phyloP scores from a whole-genome alignment of 495 filamentous ascomycete genomes.

The Beverwykella pulmonaria region DNA sequence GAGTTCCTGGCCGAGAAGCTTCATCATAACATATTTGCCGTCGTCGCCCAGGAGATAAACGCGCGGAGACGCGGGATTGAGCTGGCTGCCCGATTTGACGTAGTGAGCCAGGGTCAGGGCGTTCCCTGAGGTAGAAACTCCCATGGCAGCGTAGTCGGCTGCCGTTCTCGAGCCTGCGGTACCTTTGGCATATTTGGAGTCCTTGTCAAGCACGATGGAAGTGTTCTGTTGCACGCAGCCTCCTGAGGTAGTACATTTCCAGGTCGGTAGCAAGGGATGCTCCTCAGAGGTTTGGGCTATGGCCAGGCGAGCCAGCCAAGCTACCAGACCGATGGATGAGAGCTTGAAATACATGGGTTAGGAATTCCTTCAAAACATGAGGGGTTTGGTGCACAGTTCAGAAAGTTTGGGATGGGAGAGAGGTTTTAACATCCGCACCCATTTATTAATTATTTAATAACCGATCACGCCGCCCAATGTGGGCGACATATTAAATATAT shows the following conservation, averaged over 20 bases:
- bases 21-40: constrained; percentile 59
- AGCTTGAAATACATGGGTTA: constrained; percentile 20
- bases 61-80: constrained; percentile 41
- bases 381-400: constrained; percentile 8
- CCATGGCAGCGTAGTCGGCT: constrained; percentile 38
- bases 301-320: constrained; percentile 25
- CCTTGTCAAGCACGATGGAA: constrained; percentile 41
- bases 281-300: constrained; percentile 37
- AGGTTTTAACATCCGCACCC: constrained; percentile 12
- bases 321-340: constrained; percentile 16
- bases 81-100: constrained; percentile 23
- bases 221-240: constrained; percentile 40
- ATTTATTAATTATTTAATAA: constrained; percentile 13
- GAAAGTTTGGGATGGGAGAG: constrained; percentile 11
- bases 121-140: constrained; percentile 37
- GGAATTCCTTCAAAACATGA: constrained; percentile 12
- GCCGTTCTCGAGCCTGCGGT: constrained; percentile 29
- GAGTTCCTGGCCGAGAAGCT: constrained; percentile 61
- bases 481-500: constrained; percentile 17
- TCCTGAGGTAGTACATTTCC: constrained; percentile 38
- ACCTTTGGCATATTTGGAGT: constrained; percentile 32
- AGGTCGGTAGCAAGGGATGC: constrained; percentile 37
- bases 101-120: constrained; percentile 35
- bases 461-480: constrained; percentile 6
- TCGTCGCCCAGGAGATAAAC: constrained; percentile 48